Evolutionary conservation across 805 yeast species (phyloP), one percentile per base, ranked within the genome.

Genomic region (Ogataea methanolica): DNA sequence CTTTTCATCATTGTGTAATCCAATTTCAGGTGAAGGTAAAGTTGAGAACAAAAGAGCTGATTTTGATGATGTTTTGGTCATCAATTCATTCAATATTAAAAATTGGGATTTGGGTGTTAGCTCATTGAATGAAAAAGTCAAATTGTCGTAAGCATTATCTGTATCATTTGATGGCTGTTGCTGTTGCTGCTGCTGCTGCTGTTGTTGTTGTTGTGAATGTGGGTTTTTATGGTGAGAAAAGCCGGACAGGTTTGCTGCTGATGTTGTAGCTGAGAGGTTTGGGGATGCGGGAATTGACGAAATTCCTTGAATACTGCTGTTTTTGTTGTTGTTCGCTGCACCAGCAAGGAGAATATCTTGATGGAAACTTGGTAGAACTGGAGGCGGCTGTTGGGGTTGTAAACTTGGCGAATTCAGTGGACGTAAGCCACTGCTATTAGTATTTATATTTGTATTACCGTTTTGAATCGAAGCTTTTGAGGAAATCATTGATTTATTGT

Each of bases 91-190:
- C 55, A 94, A 70, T 43, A 94, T 85, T 44, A 92, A 64, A 62
- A 91, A 96, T 64, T 92, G 99, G 0, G 95, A 94, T 55, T 81
- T 80, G 8, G 96, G 94, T 0, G 97, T 96, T n/a, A 92, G 66
- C 51, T 88, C 94, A 62, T 89, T 86, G 67, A 91, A 91, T 1
- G 86, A 76, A 36, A 64, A 56, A 3, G 26, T 44, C 14, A 56
- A 47, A 36, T 57, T 51, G 23, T 61, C 66, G 31, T 54, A 57
- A 2, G 61, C 33, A 2, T 56, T 52, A 16, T 53, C 33, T 7
- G 21, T 22, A 8, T 36, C 16, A 21, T 36, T 15, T 16, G 33
- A 26, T 26, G 14, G 31, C 17, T 15, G 16, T 29, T 21, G 39
- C n/a, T 23, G 21, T 19, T 19, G 21, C 21, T 17, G 21, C 4